Conservation (phyloP, 495 filamentous ascomycete genomes). For the Xylaria telfairii region DNA sequence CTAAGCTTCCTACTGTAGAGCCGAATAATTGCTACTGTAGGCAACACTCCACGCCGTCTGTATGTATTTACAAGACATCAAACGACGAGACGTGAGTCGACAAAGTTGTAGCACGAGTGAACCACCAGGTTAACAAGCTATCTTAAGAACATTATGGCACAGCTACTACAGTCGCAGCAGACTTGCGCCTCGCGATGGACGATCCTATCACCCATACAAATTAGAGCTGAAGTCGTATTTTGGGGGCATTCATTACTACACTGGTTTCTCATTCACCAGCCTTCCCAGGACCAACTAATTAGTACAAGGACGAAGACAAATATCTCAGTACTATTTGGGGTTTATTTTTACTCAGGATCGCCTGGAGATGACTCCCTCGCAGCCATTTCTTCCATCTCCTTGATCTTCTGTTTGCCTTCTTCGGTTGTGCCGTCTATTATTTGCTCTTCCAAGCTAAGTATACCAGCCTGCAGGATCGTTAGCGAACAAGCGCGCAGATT, state of each 20-base stretch:
- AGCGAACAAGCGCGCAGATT: slow-evolving; percentile 8
- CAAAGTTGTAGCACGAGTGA: not conserved
- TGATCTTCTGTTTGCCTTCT: slow-evolving; percentile 78
- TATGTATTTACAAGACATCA: not conserved
- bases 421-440: slow-evolving; percentile 97
- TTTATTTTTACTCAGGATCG: slow-evolving; percentile 42
- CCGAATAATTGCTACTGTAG: not conserved
- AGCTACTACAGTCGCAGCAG: not conserved
- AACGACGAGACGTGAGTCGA: not conserved
- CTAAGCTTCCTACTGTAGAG: not conserved
- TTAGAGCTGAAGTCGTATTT: not conserved
- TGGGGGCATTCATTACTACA: slow-evolving; percentile 6
- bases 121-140: not conserved
- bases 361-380: slow-evolving; percentile 41
- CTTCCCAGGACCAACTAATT: not conserved
- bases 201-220: not conserved
- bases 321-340: not conserved
- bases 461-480: slow-evolving; percentile 63
- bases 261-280: not conserved
- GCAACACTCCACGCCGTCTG: not conserved
- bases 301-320: slow-evolving; percentile 10
- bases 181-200: not conserved
- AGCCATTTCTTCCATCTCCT: slow-evolving; percentile 71
- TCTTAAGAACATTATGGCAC: not conserved
- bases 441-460: slow-evolving; percentile 89